Conservation (phyloP, 2,329 filamentous ascomycete genomes). For the Bisporella sp. region DNA sequence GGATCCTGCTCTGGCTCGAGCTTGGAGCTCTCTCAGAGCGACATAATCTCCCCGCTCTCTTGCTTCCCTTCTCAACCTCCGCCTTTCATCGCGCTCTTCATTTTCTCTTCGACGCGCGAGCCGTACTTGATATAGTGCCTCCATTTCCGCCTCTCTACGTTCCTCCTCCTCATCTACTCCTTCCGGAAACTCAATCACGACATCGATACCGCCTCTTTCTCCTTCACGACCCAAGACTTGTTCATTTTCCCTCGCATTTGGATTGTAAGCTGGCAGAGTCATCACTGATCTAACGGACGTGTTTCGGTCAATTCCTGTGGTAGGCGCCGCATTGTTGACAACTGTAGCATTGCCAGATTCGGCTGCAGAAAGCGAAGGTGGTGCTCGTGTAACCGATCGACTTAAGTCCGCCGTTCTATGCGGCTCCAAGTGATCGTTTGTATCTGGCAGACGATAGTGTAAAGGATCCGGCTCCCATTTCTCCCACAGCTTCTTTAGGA, state of each 20-base stretch:
- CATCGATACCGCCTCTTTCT: slow-evolving; percentile 84
- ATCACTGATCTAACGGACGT: slow-evolving; percentile 89
- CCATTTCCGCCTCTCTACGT: slow-evolving; percentile 85
- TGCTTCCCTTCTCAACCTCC: slow-evolving; percentile 56
- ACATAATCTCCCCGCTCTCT: slow-evolving; percentile 62
- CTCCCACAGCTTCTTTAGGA: slow-evolving; percentile 43
- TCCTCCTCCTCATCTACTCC: slow-evolving; percentile 70
- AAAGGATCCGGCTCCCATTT: slow-evolving; percentile 35
- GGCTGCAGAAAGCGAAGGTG: not conserved
- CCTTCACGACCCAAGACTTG: slow-evolving; percentile 82
- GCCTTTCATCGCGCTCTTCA: slow-evolving; percentile 51
- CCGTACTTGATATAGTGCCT: slow-evolving; percentile 83
- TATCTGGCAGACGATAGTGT: slow-evolving; percentile 15
- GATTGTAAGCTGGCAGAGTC: slow-evolving; percentile 81
- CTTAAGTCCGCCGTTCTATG: slow-evolving; percentile 17
- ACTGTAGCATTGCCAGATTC: not conserved
- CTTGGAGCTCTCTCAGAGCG: slow-evolving; percentile 57
- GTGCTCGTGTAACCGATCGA: not conserved
- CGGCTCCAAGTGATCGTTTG: slow-evolving; percentile 32
- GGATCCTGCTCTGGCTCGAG: slow-evolving; percentile 42
- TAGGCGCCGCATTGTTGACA: no score
- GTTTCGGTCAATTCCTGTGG: slow-evolving; percentile 61
- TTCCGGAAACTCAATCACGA: slow-evolving; percentile 79
- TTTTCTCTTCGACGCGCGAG: slow-evolving; percentile 67
- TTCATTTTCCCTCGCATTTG: slow-evolving; percentile 66